These are phyloP conservation scores for Pelagomonas calceolata DNA, from an alignment of 108 stramenopile species.

Conservation along the genomic window DNA sequence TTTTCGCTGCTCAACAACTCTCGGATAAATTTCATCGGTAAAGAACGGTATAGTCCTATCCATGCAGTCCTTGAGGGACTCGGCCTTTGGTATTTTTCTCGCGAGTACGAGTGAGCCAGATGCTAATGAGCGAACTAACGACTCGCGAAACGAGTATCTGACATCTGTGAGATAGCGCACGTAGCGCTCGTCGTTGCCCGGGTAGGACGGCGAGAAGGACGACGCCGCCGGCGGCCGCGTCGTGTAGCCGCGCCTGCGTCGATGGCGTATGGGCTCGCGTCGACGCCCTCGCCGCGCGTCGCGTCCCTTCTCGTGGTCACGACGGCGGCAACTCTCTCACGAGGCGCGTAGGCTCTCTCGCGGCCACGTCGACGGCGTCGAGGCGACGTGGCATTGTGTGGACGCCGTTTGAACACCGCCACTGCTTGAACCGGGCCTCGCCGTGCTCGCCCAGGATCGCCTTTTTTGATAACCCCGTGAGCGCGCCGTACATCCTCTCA, in stretches of 20 bases:
- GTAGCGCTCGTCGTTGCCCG: slow-evolving; percentile 74
- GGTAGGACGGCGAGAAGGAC: slow-evolving; percentile 58
- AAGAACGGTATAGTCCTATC: slow-evolving; percentile 80
- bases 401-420: slow-evolving; percentile 58
- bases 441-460: slow-evolving; percentile 82
- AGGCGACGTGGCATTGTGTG: too few species aligned
- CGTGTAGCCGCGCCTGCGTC: slow-evolving; percentile 70
- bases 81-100: slow-evolving; percentile 72
- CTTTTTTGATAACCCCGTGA: slow-evolving; percentile 78
- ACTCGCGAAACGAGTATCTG: slow-evolving; percentile 57
- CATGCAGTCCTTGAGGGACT: slow-evolving; percentile 77
- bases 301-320: too few species aligned
- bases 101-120: slow-evolving; percentile 46
- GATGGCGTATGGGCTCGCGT: too few species aligned
- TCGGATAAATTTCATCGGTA: slow-evolving; percentile 66
- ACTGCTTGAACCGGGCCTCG: slow-evolving; percentile 74
- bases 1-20: slow-evolving; percentile 75
- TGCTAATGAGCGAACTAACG: slow-evolving; percentile 62
- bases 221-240: slow-evolving; percentile 64
- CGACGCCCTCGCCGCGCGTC: too few species aligned
- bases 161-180: slow-evolving; percentile 66
- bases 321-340: too few species aligned
- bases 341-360: too few species aligned
- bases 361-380: too few species aligned
- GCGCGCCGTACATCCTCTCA: slow-evolving; percentile 70